Conservation (phyloP, 148 eudicot species). For the Vaccinium myrtillus region DNA sequence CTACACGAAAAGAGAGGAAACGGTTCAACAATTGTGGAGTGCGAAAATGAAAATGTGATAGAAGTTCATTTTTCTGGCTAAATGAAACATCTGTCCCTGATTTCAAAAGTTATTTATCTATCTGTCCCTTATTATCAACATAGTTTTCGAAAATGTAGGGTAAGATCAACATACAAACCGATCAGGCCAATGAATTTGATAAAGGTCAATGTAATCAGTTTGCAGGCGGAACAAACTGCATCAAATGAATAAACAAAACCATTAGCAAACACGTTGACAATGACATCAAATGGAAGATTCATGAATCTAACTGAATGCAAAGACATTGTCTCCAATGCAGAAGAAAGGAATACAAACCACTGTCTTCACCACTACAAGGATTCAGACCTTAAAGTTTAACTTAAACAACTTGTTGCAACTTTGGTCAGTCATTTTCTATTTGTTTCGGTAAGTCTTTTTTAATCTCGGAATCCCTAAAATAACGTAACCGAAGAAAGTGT, state of each 20-base stretch:
- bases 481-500: neutral
- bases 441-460: neutral
- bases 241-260: constrained; percentile 13
- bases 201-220: constrained; percentile 81
- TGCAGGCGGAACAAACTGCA: constrained; percentile 67
- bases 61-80: neutral
- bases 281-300: neutral
- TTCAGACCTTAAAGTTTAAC: neutral
- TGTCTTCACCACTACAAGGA: neutral
- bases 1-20: constrained; percentile 38
- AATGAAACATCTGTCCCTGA: neutral
- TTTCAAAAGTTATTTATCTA: neutral
- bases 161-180: constrained; percentile 69
- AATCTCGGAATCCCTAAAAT: neutral
- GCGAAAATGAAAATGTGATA: neutral
- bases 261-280: neutral
- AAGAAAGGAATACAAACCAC: neutral
- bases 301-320: neutral
- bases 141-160: neutral
- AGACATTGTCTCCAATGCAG: neutral
- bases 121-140: neutral
- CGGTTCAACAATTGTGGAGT: neutral
- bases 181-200: constrained; percentile 96
- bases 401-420: neutral
- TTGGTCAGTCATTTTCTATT: neutral